These are phyloP conservation scores for Diaporthe caulivora DNA, from an alignment of 2,329 filamentous ascomycete species.

Conservation along the genomic window DNA sequence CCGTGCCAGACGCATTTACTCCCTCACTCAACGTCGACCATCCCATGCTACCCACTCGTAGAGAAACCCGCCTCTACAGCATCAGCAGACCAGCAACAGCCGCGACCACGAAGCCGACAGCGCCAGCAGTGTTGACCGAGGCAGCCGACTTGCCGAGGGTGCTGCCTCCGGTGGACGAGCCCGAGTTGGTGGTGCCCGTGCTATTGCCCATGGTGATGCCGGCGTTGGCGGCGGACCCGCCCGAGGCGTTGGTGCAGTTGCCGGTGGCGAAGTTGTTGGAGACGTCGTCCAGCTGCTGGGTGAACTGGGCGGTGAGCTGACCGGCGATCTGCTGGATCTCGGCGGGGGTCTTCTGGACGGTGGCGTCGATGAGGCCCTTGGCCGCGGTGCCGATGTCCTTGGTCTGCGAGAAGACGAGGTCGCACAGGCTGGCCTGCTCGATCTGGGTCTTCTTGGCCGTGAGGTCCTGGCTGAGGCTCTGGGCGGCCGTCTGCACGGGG, in stretches of 20 bases:
- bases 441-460: constrained; percentile 46
- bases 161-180: background rate
- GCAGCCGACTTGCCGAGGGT: constrained; percentile 21
- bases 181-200: background rate
- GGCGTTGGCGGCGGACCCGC: constrained; percentile 23
- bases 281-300: constrained; percentile 43
- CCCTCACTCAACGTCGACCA: background rate
- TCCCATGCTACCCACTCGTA: background rate
- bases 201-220: constrained; percentile 32
- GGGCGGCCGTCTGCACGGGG: constrained; percentile 45
- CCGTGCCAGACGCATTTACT: constrained; percentile 4
- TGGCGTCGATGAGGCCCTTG: constrained; percentile 46
- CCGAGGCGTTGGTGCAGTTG: constrained; percentile 47
- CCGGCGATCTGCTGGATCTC: constrained; percentile 46
- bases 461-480: constrained; percentile 45
- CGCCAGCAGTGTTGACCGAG: constrained; percentile 17
- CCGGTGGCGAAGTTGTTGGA: constrained; percentile 45
- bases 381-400: constrained; percentile 44
- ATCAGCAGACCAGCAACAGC: constrained; percentile 32
- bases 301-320: constrained; percentile 45
- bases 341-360: constrained; percentile 48
- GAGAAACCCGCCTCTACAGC: constrained; percentile 5
- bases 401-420: constrained; percentile 44
- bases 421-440: constrained; percentile 47
- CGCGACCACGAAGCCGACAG: constrained; percentile 26